Conservation (phyloP, 2,329 filamentous ascomycete species). For the Alternaria incomplexa region DNA sequence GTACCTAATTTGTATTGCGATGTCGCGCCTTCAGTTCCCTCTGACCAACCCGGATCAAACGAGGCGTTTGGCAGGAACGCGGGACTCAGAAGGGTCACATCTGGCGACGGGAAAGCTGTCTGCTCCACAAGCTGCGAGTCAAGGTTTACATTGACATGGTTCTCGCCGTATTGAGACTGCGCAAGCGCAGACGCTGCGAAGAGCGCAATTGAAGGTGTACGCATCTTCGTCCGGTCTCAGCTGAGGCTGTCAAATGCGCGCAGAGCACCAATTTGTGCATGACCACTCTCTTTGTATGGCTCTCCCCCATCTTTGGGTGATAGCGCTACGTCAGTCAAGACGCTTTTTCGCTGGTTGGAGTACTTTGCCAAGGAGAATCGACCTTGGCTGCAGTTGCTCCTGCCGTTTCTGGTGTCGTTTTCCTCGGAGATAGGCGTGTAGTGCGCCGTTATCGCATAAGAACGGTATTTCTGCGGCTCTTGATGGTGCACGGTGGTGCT, state of each 20-base stretch:
- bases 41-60: constrained; percentile 34
- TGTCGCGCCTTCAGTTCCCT: constrained; percentile 43
- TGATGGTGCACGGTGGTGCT: background rate
- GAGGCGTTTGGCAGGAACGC: constrained; percentile 37
- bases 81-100: constrained; percentile 38
- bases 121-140: constrained; percentile 43
- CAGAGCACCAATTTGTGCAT: background rate
- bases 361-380: constrained; percentile 22
- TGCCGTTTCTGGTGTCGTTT: constrained; percentile 17
- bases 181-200: constrained; percentile 22
- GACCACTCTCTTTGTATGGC: background rate
- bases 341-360: constrained; percentile 18
- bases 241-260: background rate
- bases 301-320: constrained; percentile 10
- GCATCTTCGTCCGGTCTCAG: background rate
- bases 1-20: constrained; percentile 31
- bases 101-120: constrained; percentile 41
- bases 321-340: constrained; percentile 30
- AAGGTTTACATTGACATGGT: constrained; percentile 32
- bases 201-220: background rate
- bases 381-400: constrained; percentile 18
- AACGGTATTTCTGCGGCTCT: background rate
- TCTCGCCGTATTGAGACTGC: constrained; percentile 41
- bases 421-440: background rate
- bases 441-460: constrained; percentile 1